These are phyloP conservation scores for Colletotrichum salicis DNA, from an alignment of 2,329 filamentous ascomycete genomes.

Conservation along the genomic window DNA sequence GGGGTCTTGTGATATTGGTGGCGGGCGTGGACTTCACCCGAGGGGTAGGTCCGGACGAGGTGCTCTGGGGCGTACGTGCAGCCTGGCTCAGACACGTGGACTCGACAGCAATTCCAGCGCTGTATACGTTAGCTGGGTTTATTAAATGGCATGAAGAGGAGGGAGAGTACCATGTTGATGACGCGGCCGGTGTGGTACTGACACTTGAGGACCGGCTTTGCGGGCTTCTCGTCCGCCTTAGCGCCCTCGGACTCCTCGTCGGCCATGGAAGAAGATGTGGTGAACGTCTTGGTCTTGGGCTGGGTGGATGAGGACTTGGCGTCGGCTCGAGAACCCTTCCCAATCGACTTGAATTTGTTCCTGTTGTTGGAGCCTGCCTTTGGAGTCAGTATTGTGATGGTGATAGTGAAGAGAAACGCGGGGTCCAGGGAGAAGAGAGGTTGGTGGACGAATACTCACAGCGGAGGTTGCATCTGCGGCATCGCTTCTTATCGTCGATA, in stretches of 20 bases:
- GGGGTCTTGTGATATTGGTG: constrained; percentile 30
- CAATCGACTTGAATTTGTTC: constrained; percentile 22
- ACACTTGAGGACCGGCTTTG: constrained; percentile 38
- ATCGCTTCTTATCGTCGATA: constrained; percentile 46
- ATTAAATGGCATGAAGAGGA: background rate
- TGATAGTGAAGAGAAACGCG: background rate
- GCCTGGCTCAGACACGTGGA: constrained; percentile 36
- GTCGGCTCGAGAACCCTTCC: background rate
- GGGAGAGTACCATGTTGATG: constrained; percentile 38
- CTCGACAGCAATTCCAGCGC: constrained; percentile 47
- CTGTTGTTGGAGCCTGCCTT: constrained; percentile 23
- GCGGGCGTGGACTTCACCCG: constrained; percentile 39
- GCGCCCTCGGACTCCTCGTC: constrained; percentile 8
- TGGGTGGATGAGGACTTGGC: background rate
- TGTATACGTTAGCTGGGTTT: constrained; percentile 23
- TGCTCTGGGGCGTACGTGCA: constrained; percentile 43
- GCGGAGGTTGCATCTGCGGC: constrained; percentile 40
- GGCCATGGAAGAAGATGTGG: background rate
- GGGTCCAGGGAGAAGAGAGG: background rate
- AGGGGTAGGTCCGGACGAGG: constrained; percentile 37
- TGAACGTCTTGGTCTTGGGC: background rate
- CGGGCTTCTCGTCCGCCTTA: constrained; percentile 12
- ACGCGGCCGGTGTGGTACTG: constrained; percentile 44
- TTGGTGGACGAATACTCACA: background rate
- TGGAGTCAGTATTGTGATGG: background rate